Evolutionary conservation across 148 eudicot species (phyloP).

Genomic region (Selenicereus undatus): DNA sequence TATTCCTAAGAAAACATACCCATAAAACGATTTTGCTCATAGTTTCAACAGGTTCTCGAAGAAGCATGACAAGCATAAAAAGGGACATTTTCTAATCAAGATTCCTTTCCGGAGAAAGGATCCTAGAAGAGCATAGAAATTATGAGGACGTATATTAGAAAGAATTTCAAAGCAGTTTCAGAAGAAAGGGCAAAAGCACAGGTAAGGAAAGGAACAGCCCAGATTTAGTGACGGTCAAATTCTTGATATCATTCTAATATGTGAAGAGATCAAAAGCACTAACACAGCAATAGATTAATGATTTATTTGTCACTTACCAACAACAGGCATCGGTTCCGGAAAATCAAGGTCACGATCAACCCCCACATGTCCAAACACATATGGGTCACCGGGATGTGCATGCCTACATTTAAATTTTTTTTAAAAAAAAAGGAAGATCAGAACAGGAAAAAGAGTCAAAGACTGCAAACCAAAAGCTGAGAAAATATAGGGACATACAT

Average conservation of each 20-base stretch:
- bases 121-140: neutral
- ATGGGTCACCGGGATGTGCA: slow-evolving; percentile 99
- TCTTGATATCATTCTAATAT: neutral
- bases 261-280: neutral
- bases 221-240: neutral
- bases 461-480: slow-evolving; percentile 10
- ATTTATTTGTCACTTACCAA: slow-evolving; percentile 51
- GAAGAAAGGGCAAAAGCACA: neutral
- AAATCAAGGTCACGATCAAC: slow-evolving; percentile 91
- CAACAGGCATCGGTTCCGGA: slow-evolving; percentile 98
- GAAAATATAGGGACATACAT: neutral
- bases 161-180: neutral
- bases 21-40: neutral
- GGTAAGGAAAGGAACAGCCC: neutral
- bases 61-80: neutral
- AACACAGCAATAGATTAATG: neutral
- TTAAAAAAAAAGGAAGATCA: slow-evolving; percentile 12
- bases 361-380: slow-evolving; percentile 91
- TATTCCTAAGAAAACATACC: slow-evolving; percentile 44
- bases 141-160: neutral
- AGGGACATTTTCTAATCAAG: neutral
- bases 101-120: neutral
- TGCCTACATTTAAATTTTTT: slow-evolving; percentile 46
- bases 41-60: neutral
- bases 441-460: slow-evolving; percentile 12